phyloP scores from a whole-genome alignment of 1,284 basidiomycete species.

The Erythrobasidium hasegawianum region DNA sequence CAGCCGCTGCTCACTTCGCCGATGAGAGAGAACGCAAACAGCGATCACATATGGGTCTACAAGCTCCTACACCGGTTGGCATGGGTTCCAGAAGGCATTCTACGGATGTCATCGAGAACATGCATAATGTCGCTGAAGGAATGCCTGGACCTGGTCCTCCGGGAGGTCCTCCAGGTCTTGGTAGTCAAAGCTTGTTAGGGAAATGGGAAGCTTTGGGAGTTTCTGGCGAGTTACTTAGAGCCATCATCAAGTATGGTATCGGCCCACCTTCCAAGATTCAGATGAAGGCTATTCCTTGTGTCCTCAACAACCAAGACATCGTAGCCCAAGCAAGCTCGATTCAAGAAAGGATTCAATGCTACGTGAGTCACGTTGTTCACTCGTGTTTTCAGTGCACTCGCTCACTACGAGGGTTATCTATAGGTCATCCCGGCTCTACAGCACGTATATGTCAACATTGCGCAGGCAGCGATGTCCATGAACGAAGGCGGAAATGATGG shows the following conservation, averaged over 20 bases:
- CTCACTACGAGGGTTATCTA: too few species aligned
- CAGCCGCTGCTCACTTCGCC: not conserved
- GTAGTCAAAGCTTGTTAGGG: conserved; percentile 58
- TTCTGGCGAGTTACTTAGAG: conserved; percentile 78
- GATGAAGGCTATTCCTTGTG: conserved; percentile 89
- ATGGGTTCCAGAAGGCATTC: conserved; percentile 26
- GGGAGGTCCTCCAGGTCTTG: conserved; percentile 5
- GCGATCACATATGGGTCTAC: conserved; percentile 3
- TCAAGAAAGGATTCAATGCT: conserved; percentile 95
- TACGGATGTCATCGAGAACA: conserved; percentile 31
- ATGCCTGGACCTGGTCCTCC: conserved; percentile 9
- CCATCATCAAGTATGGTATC: conserved; percentile 87
- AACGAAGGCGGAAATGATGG: conserved; percentile 40
- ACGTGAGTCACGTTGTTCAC: conserved; percentile 51
- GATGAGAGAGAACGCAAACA: conserved; percentile 21
- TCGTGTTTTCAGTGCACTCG: too few species aligned
- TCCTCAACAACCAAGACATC: conserved; percentile 88
- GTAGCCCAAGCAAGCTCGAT: conserved; percentile 98
- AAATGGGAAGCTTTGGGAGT: conserved; percentile 95
- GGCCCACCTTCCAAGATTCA: conserved; percentile 99
- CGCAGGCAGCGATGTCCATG: conserved; percentile 57
- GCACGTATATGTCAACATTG: conserved; percentile 58
- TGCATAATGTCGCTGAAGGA: conserved; percentile 30
- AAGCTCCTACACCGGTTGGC: conserved; percentile 30
- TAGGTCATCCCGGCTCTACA: conserved; percentile 76